Base-by-base conservation (phyloP, 2,329 filamentous ascomycete genomes). In the Fusarium setosum region DNA sequence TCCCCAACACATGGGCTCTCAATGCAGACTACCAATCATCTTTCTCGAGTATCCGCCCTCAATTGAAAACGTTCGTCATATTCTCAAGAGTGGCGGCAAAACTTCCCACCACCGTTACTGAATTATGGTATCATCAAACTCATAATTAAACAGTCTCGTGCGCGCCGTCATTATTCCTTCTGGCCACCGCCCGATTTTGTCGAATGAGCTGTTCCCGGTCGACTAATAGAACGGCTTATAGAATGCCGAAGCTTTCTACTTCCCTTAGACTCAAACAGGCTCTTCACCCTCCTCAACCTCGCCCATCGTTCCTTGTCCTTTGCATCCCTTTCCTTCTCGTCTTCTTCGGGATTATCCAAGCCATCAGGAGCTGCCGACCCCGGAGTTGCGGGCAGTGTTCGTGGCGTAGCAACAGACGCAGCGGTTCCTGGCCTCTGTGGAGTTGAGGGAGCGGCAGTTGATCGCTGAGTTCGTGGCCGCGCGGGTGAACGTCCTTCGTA, bases 261-360 rank as follows among this genome's bases (percentile, higher is more conserved):
- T 2, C 83, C 84, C 75, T 91, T 92, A 6, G 86, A 83, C 63
- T 91, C 88, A 71, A 93, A 88, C 44, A 92, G 77, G 72, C 89
- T 92, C 82, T 91, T 91, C 58, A 93, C 89, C 58, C 87, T 85
- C 70, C 89, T 85, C 64, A 93, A 77, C 67, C 89, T 84, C n/a
- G 89, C 86, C 90, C 90, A 92, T 65, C 90, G 83, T 76, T 91
- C 89, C 75, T 91, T 91, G 61, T 93, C 90, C 73, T 90, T 90
- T 41, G 79, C 83, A 44, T 83, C 81, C 23, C 83, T 79, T 1
- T 75, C 76, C 35, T 78, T 80, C 42, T 84, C 81, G 18, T 85
- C 80, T 10, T 83, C 71, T 21, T 75, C 73, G 6, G 37, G 55
- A 10, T 69, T 45, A 5, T 65, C 67, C 26, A 29, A 37, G 5